Evolutionary conservation across 2,329 filamentous ascomycete genomes (phyloP), one percentile per base, ranked within the genome.

Genomic region (Cordyceps cicadae): DNA sequence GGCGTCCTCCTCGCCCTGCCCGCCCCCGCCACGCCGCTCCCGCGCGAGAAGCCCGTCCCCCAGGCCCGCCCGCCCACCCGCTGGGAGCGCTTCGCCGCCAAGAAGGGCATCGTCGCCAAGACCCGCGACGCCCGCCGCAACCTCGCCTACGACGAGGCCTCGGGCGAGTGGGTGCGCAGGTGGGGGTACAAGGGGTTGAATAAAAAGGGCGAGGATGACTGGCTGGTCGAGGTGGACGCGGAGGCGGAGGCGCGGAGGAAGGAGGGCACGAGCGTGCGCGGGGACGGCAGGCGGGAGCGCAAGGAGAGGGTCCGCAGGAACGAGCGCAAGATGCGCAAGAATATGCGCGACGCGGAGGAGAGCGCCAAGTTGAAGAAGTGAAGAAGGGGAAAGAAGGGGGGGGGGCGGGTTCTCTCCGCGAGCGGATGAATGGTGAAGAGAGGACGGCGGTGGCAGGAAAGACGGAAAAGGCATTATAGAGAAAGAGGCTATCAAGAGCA

Each of bases 161-260:
- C 79, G 37, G 89, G 90, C 66, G 89, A 94, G 72, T 97, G 92
- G 91, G 89, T 91, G 71, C 88, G 90, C 64, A 92, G 92, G 75
- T 99, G 93, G 91, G 94, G 94, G 0, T 96, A 94, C 78, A 89
- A 93, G 78, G 92, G 88, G 63, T 87, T 89, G 73, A 94, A 94
- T 75, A 93, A 94, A 80, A 86, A 87, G 63, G 88, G 84, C 21
- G 87, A 95, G 75, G 81, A 85, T 65, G 87, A 96, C 70, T 96
- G 92, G 89, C 79, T 97, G 67, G 90, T 97, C 62, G 94, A 97
- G 83, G 87, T 99, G 59, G 88, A 96, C 70, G 84, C 88, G 73
- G 84, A 87, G 72, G 85, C 84, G 71, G 87, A 90, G 76, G 81
- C 77, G 45, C 77, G 80, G 70, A 75, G 76, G 54, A 84, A 88